Evolutionary conservation across 73 alveolate genomes (phyloP), one percentile per base, ranked within the genome.

Genomic region (Blepharisma japonicum): DNA sequence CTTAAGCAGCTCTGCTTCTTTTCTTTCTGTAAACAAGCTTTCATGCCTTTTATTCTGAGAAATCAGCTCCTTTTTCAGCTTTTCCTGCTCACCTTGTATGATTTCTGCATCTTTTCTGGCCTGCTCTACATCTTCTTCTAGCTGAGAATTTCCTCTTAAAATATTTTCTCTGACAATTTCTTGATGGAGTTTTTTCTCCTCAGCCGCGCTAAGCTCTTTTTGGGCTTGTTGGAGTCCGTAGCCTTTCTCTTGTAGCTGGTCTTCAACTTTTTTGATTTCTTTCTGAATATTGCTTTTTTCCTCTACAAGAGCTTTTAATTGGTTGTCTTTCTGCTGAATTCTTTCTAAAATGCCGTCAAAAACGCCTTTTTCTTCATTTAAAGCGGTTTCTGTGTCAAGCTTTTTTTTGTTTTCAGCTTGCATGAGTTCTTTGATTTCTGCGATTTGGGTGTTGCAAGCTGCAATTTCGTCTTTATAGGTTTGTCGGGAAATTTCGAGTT

Each of bases 161-260:
- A 55, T 39, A 23, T 84, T 83, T 42, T 68, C 80, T 42, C 74
- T 66, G 48, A 70, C 56, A 67, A 68, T 78, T 8, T 80, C 92
- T 80, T 76, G 79, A 56, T 89, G 90, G 68, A 81, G 55, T 80
- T 74, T 71, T 32, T 80, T 56, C 78, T 77, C 82, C 61, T 88
- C 86, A 76, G 81, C 81, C 47, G 78, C 85, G 71, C 85, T 91
- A 87, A 87, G 88, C 49, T 81, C 92, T 55, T 78, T 89, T 55
- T 91, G 90, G 55, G 68, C 80, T 68, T 91, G 68, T 84, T 81
- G 71, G 68, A 71, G 82, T 81, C 77, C 87, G 77, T 87, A 81
- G 78, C 87, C 93, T 56, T 88, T 71, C 54, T 81, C 76, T 71
- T 72, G 81, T 53, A 79, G 76, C 79, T 67, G 82, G 25, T 68